Base-by-base conservation (phyloP, 2,329 filamentous ascomycete species). In the Exophiala spinifera region DNA sequence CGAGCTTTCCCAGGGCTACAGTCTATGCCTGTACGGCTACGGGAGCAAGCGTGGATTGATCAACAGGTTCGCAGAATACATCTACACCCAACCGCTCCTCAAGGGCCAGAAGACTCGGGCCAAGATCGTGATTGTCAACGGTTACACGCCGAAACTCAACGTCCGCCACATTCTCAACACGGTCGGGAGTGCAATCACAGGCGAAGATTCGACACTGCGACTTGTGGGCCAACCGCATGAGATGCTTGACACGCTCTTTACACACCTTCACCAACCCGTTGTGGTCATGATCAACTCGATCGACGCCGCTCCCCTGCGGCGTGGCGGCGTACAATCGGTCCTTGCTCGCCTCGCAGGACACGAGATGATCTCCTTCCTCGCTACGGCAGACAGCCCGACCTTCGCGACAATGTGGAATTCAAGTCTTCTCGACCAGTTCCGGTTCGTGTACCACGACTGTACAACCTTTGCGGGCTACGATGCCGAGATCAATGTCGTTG, bases 321-420 rank as follows among this genome's bases (percentile, higher is more conserved):
- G 86, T 57, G 74, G 84, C 0, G 75, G 79, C 5, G 78, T 81
- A 2, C 92, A 96, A 66, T 74, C 85, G 1, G 77, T 91, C 44
- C 79, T 99, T 33, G 84, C 91, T 4, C 83, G 85, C 28, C 79
- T 99, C 14, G 87, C 89, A 10, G 78, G 87, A 0, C 87, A 92
- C 64, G 83, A 86, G 1, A 79, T 78, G 36, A 79, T 97, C 58
- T 82, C 79, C 49, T 76, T 97, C 21, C 71, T 95, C 25, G 88
- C 87, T 63, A 95, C 91, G 1, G 87, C 87, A 52, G 92, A 97
- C 72, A 91, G 89, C 7, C 90, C 91, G 5, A 89, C 88, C 64
- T 96, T 96, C 66, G 76, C 89, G 0, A 74, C 96, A 1, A 79
- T 97, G 47, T 99, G 92, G 91, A 91, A 96, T 71, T 86, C 89